Evolutionary conservation across 495 filamentous ascomycete species (phyloP), one percentile per base, ranked within the genome.

Genomic region (Penicillium macrosclerotiorum): DNA sequence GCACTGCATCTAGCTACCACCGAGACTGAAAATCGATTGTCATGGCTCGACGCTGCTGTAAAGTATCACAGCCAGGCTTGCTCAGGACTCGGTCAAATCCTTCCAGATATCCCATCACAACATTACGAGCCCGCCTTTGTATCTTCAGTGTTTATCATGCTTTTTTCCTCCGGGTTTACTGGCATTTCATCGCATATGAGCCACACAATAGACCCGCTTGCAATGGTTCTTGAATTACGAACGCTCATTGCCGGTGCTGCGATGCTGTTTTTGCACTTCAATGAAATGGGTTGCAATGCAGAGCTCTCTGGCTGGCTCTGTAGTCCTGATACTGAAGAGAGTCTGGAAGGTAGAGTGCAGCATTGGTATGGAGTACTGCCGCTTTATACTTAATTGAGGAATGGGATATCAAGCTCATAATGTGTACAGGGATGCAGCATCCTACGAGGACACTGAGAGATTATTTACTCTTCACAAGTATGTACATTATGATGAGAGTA

Each of bases 1-100:
- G 69, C 75, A 4, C 50, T 76, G 24, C 75, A 78, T 40, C 52
- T 79, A 20, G 65, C 67, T 3, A 63, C 66, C 27, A n/a, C 65
- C 2, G 64, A 71, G 27, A 14, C 45, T 8, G 52, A 57, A 14
- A 57, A 69, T 17, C 56, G 57, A n/a, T 51, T 51, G 3, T 29
- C 30, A 9, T 69, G 65, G 65, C 31, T 70, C 8, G 62, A 70
- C 26, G 39, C 56, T 12, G 69, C 65, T 0, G 51, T 67, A 19
- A 52, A 57, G 19, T 70, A 72, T 31, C 69, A 72, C 41, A 63
- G 55, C 25, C 59, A 62, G 11, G 59, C 69, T 1, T 67, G 65
- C 22, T 59, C 67, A 11, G 62, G 65, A 0, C 48, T 72, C 13
- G 55, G 65, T 8, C 57, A 54, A 20, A 43, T 57, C 6, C 44